A percentile compares a stretch with the other conserved stretches of the same genome.
Conservation (phyloP, 805 yeast species). For the Starmerella geochares region DNA sequence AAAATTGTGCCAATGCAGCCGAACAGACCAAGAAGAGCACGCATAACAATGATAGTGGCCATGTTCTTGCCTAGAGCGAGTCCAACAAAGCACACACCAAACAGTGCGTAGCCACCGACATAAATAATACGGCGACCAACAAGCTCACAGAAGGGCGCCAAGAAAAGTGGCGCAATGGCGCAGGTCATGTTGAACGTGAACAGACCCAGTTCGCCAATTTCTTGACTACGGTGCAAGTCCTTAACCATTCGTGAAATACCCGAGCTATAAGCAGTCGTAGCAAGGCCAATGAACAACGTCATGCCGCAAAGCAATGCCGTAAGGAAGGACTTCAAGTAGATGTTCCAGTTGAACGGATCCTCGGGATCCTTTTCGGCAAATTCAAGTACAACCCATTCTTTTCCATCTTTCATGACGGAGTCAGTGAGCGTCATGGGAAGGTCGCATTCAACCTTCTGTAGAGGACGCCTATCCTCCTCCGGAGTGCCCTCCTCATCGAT, state of each 20-base stretch:
- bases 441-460: slow-evolving; percentile 22
- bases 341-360: slow-evolving; percentile 81
- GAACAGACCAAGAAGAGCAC: slow-evolving; percentile 60
- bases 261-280: slow-evolving; percentile 84
- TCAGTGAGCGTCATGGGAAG: slow-evolving; percentile 24
- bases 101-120: slow-evolving; percentile 38
- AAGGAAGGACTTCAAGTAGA: slow-evolving; percentile 33
- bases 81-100: slow-evolving; percentile 35
- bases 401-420: slow-evolving; percentile 22
- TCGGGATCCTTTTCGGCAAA: slow-evolving; percentile 85
- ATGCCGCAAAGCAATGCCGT: slow-evolving; percentile 58
- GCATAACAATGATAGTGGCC: slow-evolving; percentile 52
- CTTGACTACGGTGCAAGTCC: slow-evolving; percentile 54
- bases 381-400: slow-evolving; percentile 38
- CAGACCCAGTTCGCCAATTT: slow-evolving; percentile 50
- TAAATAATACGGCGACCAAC: slow-evolving; percentile 49
- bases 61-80: slow-evolving; percentile 49
- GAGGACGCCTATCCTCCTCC: slow-evolving; percentile 19
- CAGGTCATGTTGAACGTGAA: slow-evolving; percentile 51
- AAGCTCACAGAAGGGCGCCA: slow-evolving; percentile 53
- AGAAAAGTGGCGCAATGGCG: slow-evolving; percentile 51
- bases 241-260: slow-evolving; percentile 57
- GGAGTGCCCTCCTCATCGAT: slow-evolving; percentile 8
- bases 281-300: slow-evolving; percentile 86
- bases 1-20: slow-evolving; percentile 67